These are phyloP conservation scores for Rhizodiscina lignyota DNA, from an alignment of 495 filamentous ascomycete genomes.

Conservation along the genomic window DNA sequence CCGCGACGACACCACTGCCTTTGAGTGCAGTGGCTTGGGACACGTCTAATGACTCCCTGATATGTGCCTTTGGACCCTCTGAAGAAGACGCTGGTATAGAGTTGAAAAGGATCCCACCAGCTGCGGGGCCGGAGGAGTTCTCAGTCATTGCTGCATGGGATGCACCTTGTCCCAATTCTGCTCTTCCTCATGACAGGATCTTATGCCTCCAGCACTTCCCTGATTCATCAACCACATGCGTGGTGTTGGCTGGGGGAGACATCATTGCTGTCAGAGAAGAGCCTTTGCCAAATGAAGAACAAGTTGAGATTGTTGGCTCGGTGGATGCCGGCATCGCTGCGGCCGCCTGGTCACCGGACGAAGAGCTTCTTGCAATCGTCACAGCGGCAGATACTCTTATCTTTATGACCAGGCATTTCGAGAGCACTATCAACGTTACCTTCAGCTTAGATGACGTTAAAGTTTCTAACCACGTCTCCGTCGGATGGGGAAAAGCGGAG, in stretches of 20 bases:
- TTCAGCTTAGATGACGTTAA: slow-evolving; percentile 65
- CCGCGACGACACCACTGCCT: slow-evolving; percentile 9
- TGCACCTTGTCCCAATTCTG: slow-evolving; percentile 52
- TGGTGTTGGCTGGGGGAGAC: slow-evolving; percentile 82
- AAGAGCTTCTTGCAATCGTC: slow-evolving; percentile 69
- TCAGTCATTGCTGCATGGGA: slow-evolving; percentile 73
- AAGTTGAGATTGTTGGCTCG: slow-evolving; percentile 87
- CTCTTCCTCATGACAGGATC: slow-evolving; percentile 51
- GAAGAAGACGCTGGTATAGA: slow-evolving; percentile 17
- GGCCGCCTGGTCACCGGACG: slow-evolving; percentile 88
- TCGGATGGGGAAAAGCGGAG: slow-evolving; percentile 96
- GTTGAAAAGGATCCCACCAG: slow-evolving; percentile 6
- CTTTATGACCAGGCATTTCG: slow-evolving; percentile 86
- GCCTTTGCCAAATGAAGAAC: slow-evolving; percentile 46
- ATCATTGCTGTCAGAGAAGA: slow-evolving; percentile 72
- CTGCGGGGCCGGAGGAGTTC: neutral
- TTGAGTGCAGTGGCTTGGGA: slow-evolving; percentile 21
- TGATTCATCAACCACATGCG: slow-evolving; percentile 55
- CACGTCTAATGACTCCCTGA: slow-evolving; percentile 13
- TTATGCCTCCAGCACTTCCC: slow-evolving; percentile 68
- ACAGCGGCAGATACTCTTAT: slow-evolving; percentile 66
- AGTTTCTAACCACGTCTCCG: slow-evolving; percentile 85
- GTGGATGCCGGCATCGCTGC: slow-evolving; percentile 81
- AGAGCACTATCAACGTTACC: slow-evolving; percentile 55
- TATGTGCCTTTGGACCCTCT: slow-evolving; percentile 20